Evolutionary conservation across 1,139 yeast species (phyloP).

Genomic region (Yamadazyma spencermartinsiae): DNA sequence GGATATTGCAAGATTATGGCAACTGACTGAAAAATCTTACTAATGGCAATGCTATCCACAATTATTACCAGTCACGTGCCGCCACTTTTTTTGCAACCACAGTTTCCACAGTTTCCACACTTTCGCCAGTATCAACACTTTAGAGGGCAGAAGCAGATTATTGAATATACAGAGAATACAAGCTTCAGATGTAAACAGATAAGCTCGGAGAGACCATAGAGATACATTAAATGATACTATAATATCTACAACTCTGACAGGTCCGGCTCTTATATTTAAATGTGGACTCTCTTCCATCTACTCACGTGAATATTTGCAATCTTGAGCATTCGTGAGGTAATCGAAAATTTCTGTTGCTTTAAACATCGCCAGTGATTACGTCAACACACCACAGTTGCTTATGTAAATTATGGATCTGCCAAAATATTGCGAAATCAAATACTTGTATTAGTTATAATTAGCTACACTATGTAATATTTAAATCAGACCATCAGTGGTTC

Average conservation of each 20-base stretch:
- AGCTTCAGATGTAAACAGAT: neutral
- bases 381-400: neutral
- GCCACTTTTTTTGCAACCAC: conserved; percentile 3
- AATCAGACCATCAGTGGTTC: no score
- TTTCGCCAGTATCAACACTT: neutral
- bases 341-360: conserved; percentile 4
- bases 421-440: neutral
- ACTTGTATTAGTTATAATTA: conserved; percentile 3
- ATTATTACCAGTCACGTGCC: conserved; percentile 1
- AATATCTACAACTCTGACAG: no score
- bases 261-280: neutral
- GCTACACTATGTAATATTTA: conserved; percentile 3
- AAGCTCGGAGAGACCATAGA: neutral
- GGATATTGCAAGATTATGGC: neutral
- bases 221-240: no score
- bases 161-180: neutral
- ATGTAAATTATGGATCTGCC: no score
- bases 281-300: neutral
- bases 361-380: conserved; percentile 3
- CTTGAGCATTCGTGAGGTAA: conserved; percentile 3
- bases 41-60: conserved; percentile 2
- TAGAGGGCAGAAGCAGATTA: no score
- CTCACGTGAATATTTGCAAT: conserved; percentile 4
- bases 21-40: neutral
- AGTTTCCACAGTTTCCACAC: neutral